Base-by-base conservation (phyloP, 805 yeast species). In the Wickerhamiella brachini region DNA sequence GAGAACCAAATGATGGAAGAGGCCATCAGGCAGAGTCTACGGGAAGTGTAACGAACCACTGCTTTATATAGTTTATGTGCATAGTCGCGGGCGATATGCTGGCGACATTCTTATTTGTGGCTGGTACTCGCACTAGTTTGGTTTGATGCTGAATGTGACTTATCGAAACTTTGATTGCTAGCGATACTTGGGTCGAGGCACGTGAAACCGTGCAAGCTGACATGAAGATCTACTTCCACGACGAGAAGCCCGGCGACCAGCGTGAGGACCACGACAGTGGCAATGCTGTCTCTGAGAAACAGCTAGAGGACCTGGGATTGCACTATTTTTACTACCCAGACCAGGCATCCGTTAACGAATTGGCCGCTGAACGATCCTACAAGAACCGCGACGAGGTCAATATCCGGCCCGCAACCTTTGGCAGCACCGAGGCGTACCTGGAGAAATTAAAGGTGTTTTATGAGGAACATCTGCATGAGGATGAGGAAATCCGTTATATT, bases 401-500 rank as follows among this genome's bases (percentile, higher is more conserved):
- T 44, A 73, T 89, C 49, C 75, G 79, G 26, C 74, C 78, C 26
- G 75, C 68, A 3, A 72, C 83, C 0, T 79, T 87, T 62, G 77
- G 79, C 0, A 79, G 81, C 21, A 49, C 50, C 24, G 81, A 78
- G 49, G 81, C 77, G 0, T 77, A 84, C 60, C 72, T 78, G 56
- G 71, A 70, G 48, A 86, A 87, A 65, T 72, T 90, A 65, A 71
- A 76, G 55, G 74, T 68, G 44, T 88, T 89, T 66, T 85, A 80
- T 69, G 71, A 75, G 46, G 96, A 90, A 62, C 98, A 90, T 66
- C 72, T 87, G 50, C 98, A 90, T 64, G 97, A 90, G 64, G 98
- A 90, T 64, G 98, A 90, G 68, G 98, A 90, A 70, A 90, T 90
- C 63, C 73, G 98, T 57, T 90, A 88, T 68, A 79, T 88, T 49